phyloP scores from a whole-genome alignment of 192 early-diverging fungal species.

The Entomortierella beljakovae region DNA sequence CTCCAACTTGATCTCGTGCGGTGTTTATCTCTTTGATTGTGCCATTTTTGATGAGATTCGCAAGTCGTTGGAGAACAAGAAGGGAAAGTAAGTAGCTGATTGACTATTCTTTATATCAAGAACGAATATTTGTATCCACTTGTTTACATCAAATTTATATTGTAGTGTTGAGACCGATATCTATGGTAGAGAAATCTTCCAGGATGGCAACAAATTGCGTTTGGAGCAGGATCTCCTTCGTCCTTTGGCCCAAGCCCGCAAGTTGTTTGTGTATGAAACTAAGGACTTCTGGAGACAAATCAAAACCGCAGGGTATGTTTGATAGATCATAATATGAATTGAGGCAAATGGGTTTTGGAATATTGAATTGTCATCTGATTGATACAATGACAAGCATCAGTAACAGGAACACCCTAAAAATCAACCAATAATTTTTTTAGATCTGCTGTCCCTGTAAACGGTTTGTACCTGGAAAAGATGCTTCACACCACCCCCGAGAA shows the following conservation, averaged over 20 bases:
- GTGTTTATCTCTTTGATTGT: slow-evolving; percentile 93
- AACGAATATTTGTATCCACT: neutral
- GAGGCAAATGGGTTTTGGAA: neutral
- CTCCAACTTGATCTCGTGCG: slow-evolving; percentile 94
- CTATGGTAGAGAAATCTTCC: slow-evolving; percentile 52
- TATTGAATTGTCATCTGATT: neutral
- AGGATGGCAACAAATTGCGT: slow-evolving; percentile 74
- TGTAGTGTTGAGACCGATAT: slow-evolving; percentile 53
- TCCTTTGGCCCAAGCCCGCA: slow-evolving; percentile 82
- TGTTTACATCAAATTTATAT: no score
- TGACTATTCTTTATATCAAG: neutral
- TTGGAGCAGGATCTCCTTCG: slow-evolving; percentile 96
- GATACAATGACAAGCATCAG: no score
- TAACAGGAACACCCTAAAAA: neutral
- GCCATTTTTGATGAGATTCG: slow-evolving; percentile 90
- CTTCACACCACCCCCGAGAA: slow-evolving; percentile 70
- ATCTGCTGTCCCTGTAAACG: slow-evolving; percentile 95
- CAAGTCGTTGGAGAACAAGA: slow-evolving; percentile 78
- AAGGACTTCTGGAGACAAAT: slow-evolving; percentile 97
- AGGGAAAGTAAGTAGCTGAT: slow-evolving; percentile 54
- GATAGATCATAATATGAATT: neutral
- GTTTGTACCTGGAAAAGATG: slow-evolving; percentile 90
- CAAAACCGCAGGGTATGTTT: slow-evolving; percentile 84
- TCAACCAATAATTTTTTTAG: slow-evolving; percentile 52
- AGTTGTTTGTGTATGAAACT: slow-evolving; percentile 89